These are phyloP conservation scores for Magnusiomyces suaveolens DNA, from an alignment of 1,139 yeast genomes.

Conservation along the genomic window DNA sequence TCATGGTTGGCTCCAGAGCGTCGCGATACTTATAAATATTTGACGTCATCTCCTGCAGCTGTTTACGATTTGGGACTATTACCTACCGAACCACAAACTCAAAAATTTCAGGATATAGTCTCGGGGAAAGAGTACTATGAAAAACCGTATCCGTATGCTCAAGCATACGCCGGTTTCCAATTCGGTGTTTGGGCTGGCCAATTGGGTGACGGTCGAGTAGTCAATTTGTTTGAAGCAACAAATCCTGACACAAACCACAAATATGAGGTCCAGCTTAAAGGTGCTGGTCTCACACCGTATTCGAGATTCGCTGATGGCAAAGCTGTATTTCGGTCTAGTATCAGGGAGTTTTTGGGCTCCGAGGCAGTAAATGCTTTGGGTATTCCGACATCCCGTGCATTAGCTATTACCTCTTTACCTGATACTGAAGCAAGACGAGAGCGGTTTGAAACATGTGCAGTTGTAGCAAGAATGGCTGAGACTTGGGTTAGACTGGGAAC, in stretches of 20 bases:
- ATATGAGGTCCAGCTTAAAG: conserved; percentile 76
- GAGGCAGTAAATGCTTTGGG: conserved; percentile 76
- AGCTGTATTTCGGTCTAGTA: conserved; percentile 79
- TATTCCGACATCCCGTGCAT: conserved; percentile 78
- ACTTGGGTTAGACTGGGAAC: conserved; percentile 83
- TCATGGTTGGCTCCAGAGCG: conserved; percentile 34
- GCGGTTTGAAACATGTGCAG: conserved; percentile 70
- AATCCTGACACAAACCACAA: conserved; percentile 31
- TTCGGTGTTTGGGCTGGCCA: conserved; percentile 97
- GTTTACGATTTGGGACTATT: conserved; percentile 51
- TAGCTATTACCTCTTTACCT: conserved; percentile 64
- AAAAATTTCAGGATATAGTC: conserved; percentile 46
- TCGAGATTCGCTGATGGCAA: conserved; percentile 95
- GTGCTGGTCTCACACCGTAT: conserved; percentile 85
- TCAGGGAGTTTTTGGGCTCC: conserved; percentile 77
- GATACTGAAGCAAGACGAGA: conserved; percentile 66
- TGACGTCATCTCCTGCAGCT: conserved; percentile 55
- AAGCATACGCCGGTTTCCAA: conserved; percentile 93
- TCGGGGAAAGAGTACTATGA: conserved; percentile 48
- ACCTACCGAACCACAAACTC: conserved; percentile 32
- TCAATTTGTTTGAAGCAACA: conserved; percentile 63
- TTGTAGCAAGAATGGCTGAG: conserved; percentile 75
- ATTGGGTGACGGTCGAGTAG: conserved; percentile 89
- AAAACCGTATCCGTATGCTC: conserved; percentile 64
- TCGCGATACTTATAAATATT: conserved; percentile 36